phyloP scores from a whole-genome alignment of 345 rosid genomes.

The Xanthoceras sorbifolium region DNA sequence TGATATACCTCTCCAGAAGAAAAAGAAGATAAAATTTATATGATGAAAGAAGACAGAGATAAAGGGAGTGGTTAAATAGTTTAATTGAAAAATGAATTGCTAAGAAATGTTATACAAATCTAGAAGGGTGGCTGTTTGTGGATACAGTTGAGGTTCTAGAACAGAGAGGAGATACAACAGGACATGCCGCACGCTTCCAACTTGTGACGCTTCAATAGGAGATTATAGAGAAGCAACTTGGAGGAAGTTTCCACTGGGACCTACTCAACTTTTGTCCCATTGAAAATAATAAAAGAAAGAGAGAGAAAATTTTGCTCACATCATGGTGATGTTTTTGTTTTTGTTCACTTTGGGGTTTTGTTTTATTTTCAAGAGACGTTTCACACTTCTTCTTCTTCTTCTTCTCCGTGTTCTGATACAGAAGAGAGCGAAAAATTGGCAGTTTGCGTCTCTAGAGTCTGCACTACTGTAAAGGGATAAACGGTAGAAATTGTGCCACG shows the following conservation, averaged over 20 bases:
- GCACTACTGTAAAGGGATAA: no score
- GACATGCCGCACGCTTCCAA: constrained; percentile 28
- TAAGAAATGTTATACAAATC: neutral
- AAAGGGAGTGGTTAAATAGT: neutral
- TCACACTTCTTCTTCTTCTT: neutral
- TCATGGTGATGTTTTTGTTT: no score
- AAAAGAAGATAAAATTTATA: neutral
- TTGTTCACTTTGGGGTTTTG: neutral
- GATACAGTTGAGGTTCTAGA: constrained; percentile 25
- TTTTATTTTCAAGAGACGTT: constrained; percentile 9
- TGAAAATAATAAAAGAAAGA: no score
- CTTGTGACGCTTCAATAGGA: constrained; percentile 24
- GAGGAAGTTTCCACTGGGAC: constrained; percentile 10
- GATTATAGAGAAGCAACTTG: neutral
- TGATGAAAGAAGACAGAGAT: neutral
- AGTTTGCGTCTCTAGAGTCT: neutral
- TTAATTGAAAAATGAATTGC: neutral
- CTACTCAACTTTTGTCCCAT: neutral
- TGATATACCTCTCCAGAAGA: no score
- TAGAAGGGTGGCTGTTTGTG: constrained; percentile 29
- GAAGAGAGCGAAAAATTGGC: neutral
- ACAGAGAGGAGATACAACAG: neutral
- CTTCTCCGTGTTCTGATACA: neutral
- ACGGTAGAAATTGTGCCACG: no score
- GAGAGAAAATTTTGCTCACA: no score